Evolutionary conservation across 371 early-diverging fungal species (phyloP).

Genomic region (Mortierella sp.): DNA sequence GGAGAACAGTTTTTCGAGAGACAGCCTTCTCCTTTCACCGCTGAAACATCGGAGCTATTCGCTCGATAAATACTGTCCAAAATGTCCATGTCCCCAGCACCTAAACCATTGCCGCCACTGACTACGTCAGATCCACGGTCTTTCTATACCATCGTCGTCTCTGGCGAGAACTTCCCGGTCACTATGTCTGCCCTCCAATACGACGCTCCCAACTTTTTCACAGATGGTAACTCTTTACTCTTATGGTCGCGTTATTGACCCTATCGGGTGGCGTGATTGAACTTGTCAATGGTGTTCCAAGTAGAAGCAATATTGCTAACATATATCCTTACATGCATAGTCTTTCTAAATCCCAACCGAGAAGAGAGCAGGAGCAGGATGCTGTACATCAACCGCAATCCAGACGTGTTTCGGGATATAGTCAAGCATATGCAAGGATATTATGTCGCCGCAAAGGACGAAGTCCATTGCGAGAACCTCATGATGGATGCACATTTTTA

Average conservation of each 20-base stretch:
- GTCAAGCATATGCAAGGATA: constrained; percentile 73
- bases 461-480: constrained; percentile 58
- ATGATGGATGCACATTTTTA: constrained; percentile 65
- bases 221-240: constrained; percentile 26
- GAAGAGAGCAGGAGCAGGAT: constrained; percentile 47
- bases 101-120: constrained; percentile 42
- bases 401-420: constrained; percentile 66
- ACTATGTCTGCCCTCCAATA: constrained; percentile 42
- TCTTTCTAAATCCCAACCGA: constrained; percentile 35
- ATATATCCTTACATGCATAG: constrained; percentile 2
- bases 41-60: too few relatives aligned
- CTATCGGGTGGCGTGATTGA: too few relatives aligned
- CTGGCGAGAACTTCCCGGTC: constrained; percentile 39
- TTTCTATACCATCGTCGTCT: constrained; percentile 51
- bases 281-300: too few relatives aligned
- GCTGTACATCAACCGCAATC: constrained; percentile 70
- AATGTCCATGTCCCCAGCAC: constrained; percentile 23
- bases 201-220: constrained; percentile 51
- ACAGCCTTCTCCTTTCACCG: too few relatives aligned
- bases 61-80: too few relatives aligned
- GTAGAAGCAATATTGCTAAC: too few relatives aligned
- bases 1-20: too few relatives aligned
- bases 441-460: constrained; percentile 62
- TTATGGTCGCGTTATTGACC: too few relatives aligned
- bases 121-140: constrained; percentile 23